phyloP scores from a whole-genome alignment of 768 basidiomycete genomes.

The Boletus subparvulus region DNA sequence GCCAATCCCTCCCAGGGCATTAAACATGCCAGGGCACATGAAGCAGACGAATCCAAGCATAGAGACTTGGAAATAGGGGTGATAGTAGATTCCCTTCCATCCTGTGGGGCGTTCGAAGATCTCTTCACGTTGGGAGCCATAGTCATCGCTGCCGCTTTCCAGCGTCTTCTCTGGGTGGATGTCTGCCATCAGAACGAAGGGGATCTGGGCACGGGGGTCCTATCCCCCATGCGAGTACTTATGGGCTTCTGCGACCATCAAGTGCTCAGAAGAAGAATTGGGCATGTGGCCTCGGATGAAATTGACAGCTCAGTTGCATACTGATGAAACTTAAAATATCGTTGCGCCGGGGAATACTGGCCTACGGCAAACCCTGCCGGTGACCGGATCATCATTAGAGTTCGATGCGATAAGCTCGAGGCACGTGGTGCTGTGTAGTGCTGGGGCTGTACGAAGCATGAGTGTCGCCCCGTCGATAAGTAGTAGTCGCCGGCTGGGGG shows the following conservation, averaged over 20 bases:
- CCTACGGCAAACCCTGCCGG: neutral
- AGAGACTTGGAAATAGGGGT: slow-evolving; percentile 44
- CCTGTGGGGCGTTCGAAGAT: slow-evolving; percentile 51
- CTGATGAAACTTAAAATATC: neutral
- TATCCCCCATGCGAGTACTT: slow-evolving; percentile 11
- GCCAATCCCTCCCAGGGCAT: slow-evolving; percentile 77
- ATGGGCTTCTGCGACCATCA: slow-evolving; percentile 5
- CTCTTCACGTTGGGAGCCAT: slow-evolving; percentile 26
- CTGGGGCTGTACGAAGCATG: too few relatives aligned
- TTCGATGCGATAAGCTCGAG: neutral
- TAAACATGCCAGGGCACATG: slow-evolving; percentile 70
- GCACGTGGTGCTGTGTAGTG: too few relatives aligned
- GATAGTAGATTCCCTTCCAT: slow-evolving; percentile 54
- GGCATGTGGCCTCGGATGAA: slow-evolving; percentile 20
- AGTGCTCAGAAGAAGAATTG: neutral
- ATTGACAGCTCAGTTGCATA: neutral
- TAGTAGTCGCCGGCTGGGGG: neutral
- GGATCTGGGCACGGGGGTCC: neutral
- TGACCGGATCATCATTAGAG: neutral
- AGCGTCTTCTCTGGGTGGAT: slow-evolving; percentile 17
- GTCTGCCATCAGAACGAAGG: slow-evolving; percentile 16
- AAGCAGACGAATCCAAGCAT: slow-evolving; percentile 69
- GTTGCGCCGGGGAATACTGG: neutral
- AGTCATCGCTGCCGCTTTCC: slow-evolving; percentile 31
- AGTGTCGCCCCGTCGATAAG: too few relatives aligned